phyloP scores from a whole-genome alignment of 2,329 filamentous ascomycete genomes.

The Aspergillus cejpii region DNA sequence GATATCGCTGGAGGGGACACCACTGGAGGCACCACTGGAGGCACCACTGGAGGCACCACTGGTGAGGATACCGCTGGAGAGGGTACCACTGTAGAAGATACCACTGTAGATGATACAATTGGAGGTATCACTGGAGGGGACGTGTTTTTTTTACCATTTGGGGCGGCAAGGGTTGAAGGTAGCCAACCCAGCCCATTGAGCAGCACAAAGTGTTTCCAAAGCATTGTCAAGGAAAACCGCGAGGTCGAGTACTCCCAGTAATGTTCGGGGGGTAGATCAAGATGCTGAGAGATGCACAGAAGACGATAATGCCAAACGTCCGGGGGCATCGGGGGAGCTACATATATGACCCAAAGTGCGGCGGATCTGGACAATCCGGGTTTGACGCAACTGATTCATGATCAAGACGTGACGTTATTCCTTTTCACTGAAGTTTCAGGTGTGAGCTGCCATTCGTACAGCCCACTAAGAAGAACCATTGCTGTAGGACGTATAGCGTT shows the following conservation, averaged over 20 bases:
- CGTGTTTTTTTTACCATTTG: constrained; percentile 7
- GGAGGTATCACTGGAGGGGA: constrained; percentile 2
- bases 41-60: constrained; percentile 38
- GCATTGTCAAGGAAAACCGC: constrained; percentile 6
- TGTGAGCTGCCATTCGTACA: neutral
- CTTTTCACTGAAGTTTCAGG: neutral
- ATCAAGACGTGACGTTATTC: neutral
- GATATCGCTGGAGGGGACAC: constrained; percentile 20
- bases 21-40: constrained; percentile 35
- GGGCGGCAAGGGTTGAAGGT: constrained; percentile 14
- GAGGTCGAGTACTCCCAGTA: neutral
- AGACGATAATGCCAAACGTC: neutral
- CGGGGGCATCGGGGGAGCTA: neutral
- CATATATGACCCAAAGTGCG: neutral
- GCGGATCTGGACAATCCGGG: neutral
- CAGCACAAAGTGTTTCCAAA: constrained; percentile 10
- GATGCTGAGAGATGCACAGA: neutral
- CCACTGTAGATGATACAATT: constrained; percentile 11
- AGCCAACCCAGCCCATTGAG: constrained; percentile 15
- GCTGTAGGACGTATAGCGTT: neutral
- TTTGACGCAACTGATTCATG: neutral
- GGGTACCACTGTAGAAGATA: constrained; percentile 39
- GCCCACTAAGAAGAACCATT: neutral
- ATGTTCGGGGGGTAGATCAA: neutral
- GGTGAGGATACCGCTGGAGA: constrained; percentile 7